Conservation (phyloP, 2,329 filamentous ascomycete species). For the Amphichorda felina region DNA sequence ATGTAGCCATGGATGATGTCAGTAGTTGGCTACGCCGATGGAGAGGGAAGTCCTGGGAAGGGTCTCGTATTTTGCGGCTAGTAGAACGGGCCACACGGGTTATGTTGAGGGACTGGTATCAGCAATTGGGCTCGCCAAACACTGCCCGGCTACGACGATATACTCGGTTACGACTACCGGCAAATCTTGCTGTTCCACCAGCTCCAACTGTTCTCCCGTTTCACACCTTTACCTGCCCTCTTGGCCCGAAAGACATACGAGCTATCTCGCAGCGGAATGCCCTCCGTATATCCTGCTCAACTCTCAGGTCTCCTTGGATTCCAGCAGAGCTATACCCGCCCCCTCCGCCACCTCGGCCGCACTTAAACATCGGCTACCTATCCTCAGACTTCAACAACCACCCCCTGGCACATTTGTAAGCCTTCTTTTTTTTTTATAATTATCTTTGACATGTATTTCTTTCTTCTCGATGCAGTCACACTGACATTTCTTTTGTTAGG, state of each 20-base stretch:
- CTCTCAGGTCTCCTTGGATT: conserved; percentile 78
- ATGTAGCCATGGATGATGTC: conserved; percentile 21
- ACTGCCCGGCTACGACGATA: conserved; percentile 39
- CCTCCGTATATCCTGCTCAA: conserved; percentile 82
- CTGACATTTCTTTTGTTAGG: conserved; percentile 15
- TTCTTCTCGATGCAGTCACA: too few relatives aligned
- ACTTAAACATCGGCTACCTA: conserved; percentile 88
- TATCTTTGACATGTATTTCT: too few relatives aligned
- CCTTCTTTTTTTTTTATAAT: conserved; percentile 3
- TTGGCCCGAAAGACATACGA: conserved; percentile 84
- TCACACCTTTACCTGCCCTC: conserved; percentile 91
- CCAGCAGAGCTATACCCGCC: conserved; percentile 72
- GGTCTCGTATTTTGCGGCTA: conserved; percentile 70
- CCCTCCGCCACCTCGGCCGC: conserved; percentile 67
- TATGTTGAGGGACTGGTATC: conserved; percentile 78
- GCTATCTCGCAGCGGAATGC: conserved; percentile 93
- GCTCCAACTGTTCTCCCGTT: conserved; percentile 94
- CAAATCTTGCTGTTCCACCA: conserved; percentile 62
- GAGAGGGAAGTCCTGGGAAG: conserved; percentile 75
- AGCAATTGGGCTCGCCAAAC: conserved; percentile 37
- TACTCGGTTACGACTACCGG: conserved; percentile 60
- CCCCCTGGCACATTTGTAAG: conserved; percentile 76
- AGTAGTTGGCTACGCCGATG: conserved; percentile 39
- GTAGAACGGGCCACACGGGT: conserved; percentile 74
- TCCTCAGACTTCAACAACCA: conserved; percentile 99